Evolutionary conservation across 805 yeast species (phyloP).

Genomic region (Lipomyces kockii): DNA sequence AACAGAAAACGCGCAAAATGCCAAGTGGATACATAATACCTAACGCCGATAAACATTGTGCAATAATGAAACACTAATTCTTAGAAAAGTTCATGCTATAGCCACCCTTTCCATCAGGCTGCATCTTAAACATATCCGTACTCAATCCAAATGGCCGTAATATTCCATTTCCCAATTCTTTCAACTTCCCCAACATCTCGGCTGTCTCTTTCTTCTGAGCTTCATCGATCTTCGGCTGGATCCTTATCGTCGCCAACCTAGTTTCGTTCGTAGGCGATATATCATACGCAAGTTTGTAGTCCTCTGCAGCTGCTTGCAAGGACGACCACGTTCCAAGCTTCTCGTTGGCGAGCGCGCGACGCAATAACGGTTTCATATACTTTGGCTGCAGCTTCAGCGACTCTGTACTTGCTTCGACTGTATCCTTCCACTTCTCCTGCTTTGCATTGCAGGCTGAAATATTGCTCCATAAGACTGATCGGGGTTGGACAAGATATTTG

Average conservation of each 20-base stretch:
- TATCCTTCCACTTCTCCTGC: constrained; percentile 43
- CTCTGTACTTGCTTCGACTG: constrained; percentile 66
- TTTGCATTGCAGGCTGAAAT: constrained; percentile 40
- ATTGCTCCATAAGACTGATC: constrained; percentile 39
- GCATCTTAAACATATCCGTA: constrained; percentile 42
- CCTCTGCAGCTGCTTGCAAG: constrained; percentile 41
- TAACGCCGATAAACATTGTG: neutral
- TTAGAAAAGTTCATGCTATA: constrained; percentile 33
- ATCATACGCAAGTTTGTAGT: constrained; percentile 34
- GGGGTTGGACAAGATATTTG: constrained; percentile 17
- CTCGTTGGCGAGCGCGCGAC: constrained; percentile 72
- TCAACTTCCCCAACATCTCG: constrained; percentile 43
- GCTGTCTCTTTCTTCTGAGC: constrained; percentile 42
- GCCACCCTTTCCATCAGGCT: constrained; percentile 37
- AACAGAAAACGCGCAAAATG: neutral
- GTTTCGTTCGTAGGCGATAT: constrained; percentile 17
- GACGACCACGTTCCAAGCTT: constrained; percentile 41
- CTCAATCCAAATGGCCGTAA: constrained; percentile 43
- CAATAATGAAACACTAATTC: neutral
- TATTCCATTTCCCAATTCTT: constrained; percentile 44
- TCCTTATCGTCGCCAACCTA: constrained; percentile 7
- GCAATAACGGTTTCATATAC: constrained; percentile 72
- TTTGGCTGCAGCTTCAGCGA: constrained; percentile 64
- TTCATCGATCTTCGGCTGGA: constrained; percentile 36
- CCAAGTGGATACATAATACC: neutral